Base-by-base conservation (phyloP, 768 basidiomycete genomes). In the Trametes elegans region DNA sequence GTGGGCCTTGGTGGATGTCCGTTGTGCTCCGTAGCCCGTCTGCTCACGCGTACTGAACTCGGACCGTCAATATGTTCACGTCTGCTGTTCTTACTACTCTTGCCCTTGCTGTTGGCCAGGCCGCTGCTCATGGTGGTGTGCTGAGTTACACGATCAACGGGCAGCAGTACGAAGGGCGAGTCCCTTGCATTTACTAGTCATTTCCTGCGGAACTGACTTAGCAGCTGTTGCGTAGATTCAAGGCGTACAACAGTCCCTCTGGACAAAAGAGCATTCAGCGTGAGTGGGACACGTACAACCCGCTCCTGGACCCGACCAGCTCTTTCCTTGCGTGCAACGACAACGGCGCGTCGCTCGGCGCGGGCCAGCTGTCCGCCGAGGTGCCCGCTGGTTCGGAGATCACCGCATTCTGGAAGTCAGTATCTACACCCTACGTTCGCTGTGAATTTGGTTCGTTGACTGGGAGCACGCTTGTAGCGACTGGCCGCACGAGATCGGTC, bases 221-320 rank as follows among this genome's bases (percentile, higher is more conserved):
- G 21, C 8, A 11, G 26, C 29, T 45, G 10, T 24, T 8, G 3
- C 35, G n/a, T 49, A 70, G 71, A 0, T 71, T 70, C 56, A 55
- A 64, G 35, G 58, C 74, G 5, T 76, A 75, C 68, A 73, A 74
- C 61, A 66, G 70, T 0, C 70, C 75, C n/a, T 57, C 61, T n/a
- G 72, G 74, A 16, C 75, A 76, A 62, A 62, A 54, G 31, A 69
- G 68, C 39, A 75, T 75, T 56, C 65, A 73, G 65, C 69, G 71
- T 44, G 68, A 70, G 59, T 74, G 73, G 73, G 70, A 72, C 55
- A 68, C 66, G 9, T 76, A 75, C 47, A 70, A 75, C 59, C 75
- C 74, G 13, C 68, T 76, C 61, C 69, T 68, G 18, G 62, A 67
- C 60, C 66, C 71, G 10, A 71, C 68, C n/a, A 68, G 70, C 45